These are phyloP conservation scores for Prototheca cutis DNA, from an alignment of 163 green algal species.

Conservation along the genomic window DNA sequence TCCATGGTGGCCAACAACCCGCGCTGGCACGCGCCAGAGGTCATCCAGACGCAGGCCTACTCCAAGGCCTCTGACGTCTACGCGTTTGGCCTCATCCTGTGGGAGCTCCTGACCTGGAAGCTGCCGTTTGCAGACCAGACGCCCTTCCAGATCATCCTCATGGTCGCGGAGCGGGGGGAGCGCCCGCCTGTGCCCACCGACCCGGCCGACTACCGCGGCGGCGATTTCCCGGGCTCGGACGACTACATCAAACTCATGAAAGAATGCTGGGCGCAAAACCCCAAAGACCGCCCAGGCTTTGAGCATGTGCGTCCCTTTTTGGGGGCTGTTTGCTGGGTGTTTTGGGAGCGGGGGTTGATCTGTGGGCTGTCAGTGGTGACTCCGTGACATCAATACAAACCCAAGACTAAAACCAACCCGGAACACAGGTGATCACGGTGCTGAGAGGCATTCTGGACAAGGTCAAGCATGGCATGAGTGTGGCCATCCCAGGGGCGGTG, in stretches of 20 bases:
- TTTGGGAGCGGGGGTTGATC: too few relatives aligned
- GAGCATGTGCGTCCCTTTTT: constrained; percentile 11
- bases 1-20: constrained; percentile 52
- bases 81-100: constrained; percentile 54
- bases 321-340: not conserved
- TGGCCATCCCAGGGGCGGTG: too few relatives aligned
- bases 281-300: constrained; percentile 28
- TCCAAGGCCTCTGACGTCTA: constrained; percentile 51
- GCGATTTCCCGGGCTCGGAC: constrained; percentile 24
- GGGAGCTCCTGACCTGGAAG: constrained; percentile 58
- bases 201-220: constrained; percentile 10
- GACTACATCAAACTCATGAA: constrained; percentile 43
- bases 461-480: too few relatives aligned
- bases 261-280: constrained; percentile 2
- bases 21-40: constrained; percentile 61
- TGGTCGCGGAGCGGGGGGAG: constrained; percentile 26
- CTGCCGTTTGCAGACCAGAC: constrained; percentile 34
- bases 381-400: too few relatives aligned
- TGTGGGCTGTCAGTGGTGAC: too few relatives aligned
- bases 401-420: too few relatives aligned
- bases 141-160: constrained; percentile 41
- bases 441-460: not conserved
- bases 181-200: constrained; percentile 24
- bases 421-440: not conserved
- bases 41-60: constrained; percentile 36